phyloP scores from a whole-genome alignment of 2,329 filamentous ascomycete species.

The Colletotrichum destructivum region DNA sequence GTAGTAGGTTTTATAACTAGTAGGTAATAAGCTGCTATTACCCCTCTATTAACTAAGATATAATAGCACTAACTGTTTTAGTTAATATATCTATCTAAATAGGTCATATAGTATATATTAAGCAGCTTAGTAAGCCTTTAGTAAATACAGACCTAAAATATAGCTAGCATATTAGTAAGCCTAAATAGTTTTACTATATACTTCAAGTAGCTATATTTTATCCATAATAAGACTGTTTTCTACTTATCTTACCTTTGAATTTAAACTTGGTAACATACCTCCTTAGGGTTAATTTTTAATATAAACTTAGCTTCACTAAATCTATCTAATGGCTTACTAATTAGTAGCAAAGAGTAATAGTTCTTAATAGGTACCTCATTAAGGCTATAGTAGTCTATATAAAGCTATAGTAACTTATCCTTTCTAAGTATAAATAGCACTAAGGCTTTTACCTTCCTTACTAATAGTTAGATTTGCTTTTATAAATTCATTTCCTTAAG shows the following conservation, averaged over 20 bases:
- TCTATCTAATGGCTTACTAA: not conserved
- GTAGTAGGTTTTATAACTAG: not conserved
- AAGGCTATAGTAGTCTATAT: not conserved
- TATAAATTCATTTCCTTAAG: not conserved
- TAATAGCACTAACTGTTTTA: not conserved
- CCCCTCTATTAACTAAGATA: not conserved
- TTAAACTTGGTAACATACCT: not conserved
- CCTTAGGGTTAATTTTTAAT: not conserved
- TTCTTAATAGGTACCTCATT: conserved; percentile 3
- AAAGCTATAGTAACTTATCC: not conserved
- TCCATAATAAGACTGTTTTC: not conserved
- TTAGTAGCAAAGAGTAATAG: not conserved
- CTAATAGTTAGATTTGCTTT: not conserved
- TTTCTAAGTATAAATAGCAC: not conserved
- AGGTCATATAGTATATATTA: too few relatives aligned
- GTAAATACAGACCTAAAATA: not conserved
- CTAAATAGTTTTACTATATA: not conserved
- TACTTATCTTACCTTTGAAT: not conserved
- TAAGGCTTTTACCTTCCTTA: too few relatives aligned
- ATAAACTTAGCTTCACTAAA: not conserved
- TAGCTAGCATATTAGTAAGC: not conserved
- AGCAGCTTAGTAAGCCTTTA: not conserved
- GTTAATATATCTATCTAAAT: not conserved
- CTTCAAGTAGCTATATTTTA: not conserved
- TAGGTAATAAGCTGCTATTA: not conserved